Evolutionary conservation across 2,329 filamentous ascomycete genomes (phyloP).

Genomic region (Drechslera avenae): DNA sequence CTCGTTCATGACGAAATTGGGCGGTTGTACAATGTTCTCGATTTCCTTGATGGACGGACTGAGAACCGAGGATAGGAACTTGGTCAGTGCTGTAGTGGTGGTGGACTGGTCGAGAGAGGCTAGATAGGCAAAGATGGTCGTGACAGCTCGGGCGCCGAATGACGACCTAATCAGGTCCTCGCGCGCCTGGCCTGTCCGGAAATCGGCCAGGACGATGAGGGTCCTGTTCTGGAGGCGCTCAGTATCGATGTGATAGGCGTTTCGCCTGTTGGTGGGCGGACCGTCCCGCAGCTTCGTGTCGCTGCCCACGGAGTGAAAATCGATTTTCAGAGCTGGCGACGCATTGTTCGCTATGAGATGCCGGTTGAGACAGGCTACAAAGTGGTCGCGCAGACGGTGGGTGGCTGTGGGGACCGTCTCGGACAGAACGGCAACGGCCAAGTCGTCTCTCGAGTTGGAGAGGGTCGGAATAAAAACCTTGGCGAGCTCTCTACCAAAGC

Average conservation of each 20-base stretch:
- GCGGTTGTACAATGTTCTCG: constrained; percentile 20
- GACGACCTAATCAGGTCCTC: constrained; percentile 21
- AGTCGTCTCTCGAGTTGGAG: constrained; percentile 19
- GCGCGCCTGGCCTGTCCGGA: constrained; percentile 21
- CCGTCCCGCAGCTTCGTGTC: constrained; percentile 10
- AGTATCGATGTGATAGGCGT: constrained; percentile 24
- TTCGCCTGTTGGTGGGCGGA: constrained; percentile 9
- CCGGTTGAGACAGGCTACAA: constrained; percentile 31
- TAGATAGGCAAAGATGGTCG: constrained; percentile 25
- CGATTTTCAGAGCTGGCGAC: constrained; percentile 26
- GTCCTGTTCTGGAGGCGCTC: constrained; percentile 16
- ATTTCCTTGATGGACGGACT: constrained; percentile 26
- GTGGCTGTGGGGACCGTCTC: constrained; percentile 29
- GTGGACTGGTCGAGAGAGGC: constrained; percentile 14
- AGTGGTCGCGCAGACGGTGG: constrained; percentile 28
- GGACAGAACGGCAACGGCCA: constrained; percentile 34
- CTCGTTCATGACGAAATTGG: constrained; percentile 26
- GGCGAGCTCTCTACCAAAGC: constrained; percentile 34
- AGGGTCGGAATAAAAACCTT: constrained; percentile 29
- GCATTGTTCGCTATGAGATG: constrained; percentile 24
- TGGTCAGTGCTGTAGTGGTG: constrained; percentile 12
- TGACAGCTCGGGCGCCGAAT: constrained; percentile 13
- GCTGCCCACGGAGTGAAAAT: constrained; percentile 15
- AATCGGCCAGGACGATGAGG: constrained; percentile 24
- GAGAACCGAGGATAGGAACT: constrained; percentile 22